These are phyloP conservation scores for Colletotrichum sansevieriae DNA, from an alignment of 2,329 filamentous ascomycete genomes.

Conservation along the genomic window DNA sequence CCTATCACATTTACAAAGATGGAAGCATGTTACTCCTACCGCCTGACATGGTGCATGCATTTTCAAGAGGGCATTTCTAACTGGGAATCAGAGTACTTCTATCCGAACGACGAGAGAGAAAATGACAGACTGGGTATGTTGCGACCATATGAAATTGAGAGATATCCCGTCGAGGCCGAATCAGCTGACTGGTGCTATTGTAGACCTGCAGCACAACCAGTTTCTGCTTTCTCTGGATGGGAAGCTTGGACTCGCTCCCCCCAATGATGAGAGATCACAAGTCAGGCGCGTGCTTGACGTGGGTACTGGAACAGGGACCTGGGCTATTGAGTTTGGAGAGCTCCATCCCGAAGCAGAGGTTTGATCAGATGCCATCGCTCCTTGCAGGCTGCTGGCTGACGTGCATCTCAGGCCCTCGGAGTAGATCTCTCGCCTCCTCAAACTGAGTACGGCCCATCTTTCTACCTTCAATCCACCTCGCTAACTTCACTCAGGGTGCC, in stretches of 20 bases:
- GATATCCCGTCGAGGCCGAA: background rate
- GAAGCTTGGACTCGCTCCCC: constrained; percentile 1
- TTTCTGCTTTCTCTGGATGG: background rate
- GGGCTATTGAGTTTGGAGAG: constrained; percentile 10
- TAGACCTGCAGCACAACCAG: background rate
- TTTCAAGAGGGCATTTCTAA: no score
- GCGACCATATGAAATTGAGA: background rate
- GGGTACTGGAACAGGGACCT: background rate
- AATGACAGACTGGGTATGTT: background rate
- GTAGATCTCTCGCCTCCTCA: background rate
- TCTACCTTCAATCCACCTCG: rapidly evolving
- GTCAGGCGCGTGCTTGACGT: constrained; percentile 1
- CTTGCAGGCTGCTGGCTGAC: background rate
- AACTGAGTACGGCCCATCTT: background rate
- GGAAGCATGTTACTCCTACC: constrained; percentile 2
- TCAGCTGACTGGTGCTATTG: background rate
- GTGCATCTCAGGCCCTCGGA: background rate
- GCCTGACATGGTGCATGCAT: no score
- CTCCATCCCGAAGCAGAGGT: constrained; percentile 3
- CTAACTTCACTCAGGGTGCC: background rate
- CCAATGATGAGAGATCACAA: background rate
- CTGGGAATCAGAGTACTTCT: background rate
- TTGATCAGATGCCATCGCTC: background rate
- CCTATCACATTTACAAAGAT: constrained; percentile 25
- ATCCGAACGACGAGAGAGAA: background rate